These are phyloP conservation scores for Pseudonitzschia delicatissima DNA, from an alignment of 108 stramenopile genomes.

Conservation along the genomic window DNA sequence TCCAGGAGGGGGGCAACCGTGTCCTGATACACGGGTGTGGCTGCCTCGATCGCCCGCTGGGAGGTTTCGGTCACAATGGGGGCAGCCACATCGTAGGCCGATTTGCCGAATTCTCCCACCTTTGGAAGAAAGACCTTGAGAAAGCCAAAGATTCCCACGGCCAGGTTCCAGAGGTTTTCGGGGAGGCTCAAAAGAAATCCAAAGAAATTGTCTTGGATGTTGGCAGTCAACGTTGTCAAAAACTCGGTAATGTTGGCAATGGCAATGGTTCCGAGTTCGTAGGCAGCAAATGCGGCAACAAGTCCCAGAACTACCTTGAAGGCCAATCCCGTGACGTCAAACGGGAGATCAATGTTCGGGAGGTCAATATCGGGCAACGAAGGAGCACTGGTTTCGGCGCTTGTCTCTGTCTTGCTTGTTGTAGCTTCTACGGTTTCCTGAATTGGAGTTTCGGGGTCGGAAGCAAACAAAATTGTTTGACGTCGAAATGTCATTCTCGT, in stretches of 20 bases:
- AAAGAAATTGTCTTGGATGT: too few species aligned
- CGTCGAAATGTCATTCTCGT: too few species aligned
- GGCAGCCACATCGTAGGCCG: conserved; percentile 1
- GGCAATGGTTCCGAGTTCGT: background rate
- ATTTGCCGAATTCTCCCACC: background rate
- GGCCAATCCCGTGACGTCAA: background rate
- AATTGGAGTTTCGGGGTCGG: too few species aligned
- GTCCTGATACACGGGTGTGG: background rate
- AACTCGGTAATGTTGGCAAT: background rate
- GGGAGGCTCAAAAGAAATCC: background rate
- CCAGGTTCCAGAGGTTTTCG: background rate
- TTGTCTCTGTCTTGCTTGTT: too few species aligned
- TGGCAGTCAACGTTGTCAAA: too few species aligned
- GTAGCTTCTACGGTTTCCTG: too few species aligned
- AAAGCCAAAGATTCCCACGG: background rate
- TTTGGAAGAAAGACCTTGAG: background rate
- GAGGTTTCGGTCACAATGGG: background rate
- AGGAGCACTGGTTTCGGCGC: too few species aligned
- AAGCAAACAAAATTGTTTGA: too few species aligned
- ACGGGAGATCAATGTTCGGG: too few species aligned
- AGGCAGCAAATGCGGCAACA: background rate
- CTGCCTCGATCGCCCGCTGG: background rate
- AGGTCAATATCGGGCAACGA: too few species aligned
- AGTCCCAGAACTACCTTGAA: background rate
- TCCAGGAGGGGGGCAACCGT: background rate